Conservation (phyloP, 1,284 basidiomycete genomes). For the Coniferiporia weirii region DNA sequence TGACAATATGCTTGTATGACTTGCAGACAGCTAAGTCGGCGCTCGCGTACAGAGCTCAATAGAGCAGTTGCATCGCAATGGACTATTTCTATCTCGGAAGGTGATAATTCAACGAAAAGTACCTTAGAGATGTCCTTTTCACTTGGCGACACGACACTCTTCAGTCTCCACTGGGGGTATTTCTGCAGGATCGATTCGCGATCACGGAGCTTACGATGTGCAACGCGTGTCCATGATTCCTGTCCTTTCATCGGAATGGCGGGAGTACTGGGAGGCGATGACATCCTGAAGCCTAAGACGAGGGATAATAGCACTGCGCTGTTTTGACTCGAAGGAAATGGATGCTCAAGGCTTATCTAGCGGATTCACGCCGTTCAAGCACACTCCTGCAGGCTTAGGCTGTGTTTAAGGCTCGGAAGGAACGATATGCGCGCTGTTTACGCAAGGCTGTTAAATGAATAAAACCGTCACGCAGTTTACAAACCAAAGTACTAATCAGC, state of each 20-base stretch:
- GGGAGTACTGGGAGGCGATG: background rate
- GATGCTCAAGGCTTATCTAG: background rate
- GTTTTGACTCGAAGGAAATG: background rate
- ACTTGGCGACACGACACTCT: conserved; percentile 20
- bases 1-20: conserved; percentile 32
- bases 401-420: background rate
- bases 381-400: too few species aligned
- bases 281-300: background rate
- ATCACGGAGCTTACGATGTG: conserved; percentile 27
- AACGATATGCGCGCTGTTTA: background rate
- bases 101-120: conserved; percentile 27
- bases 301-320: background rate
- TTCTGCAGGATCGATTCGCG: conserved; percentile 28
- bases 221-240: conserved; percentile 22
- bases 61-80: conserved; percentile 32
- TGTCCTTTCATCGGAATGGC: too few species aligned
- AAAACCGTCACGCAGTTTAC: background rate
- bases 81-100: conserved; percentile 31
- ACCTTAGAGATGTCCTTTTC: conserved; percentile 29
- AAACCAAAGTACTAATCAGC: too few species aligned
- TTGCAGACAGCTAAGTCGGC: conserved; percentile 32
- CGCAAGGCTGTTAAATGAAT: background rate
- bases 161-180: conserved; percentile 30
- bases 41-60: conserved; percentile 25
- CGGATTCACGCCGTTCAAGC: background rate